These are phyloP conservation scores for Limonium bicolor DNA, from an alignment of 148 eudicot genomes.

Conservation along the genomic window DNA sequence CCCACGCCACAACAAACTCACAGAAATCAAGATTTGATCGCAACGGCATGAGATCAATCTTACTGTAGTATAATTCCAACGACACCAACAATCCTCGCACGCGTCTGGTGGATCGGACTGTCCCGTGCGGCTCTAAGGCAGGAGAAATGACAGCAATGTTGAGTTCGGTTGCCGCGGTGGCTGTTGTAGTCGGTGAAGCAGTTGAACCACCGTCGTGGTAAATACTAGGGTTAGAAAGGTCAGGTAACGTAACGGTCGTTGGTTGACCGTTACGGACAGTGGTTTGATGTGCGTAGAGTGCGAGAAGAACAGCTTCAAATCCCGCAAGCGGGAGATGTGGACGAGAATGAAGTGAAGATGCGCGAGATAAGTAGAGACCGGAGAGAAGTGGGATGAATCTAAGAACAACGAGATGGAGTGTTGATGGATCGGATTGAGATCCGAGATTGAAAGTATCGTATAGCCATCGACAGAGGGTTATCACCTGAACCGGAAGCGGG, in stretches of 20 bases:
- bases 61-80: slow-evolving; percentile 38
- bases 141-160: slow-evolving; percentile 54
- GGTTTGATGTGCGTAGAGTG: slow-evolving; percentile 65
- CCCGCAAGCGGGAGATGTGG: slow-evolving; percentile 47
- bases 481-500: slow-evolving; percentile 74
- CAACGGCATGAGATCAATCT: slow-evolving; percentile 39
- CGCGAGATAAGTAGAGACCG: slow-evolving; percentile 58
- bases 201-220: slow-evolving; percentile 87
- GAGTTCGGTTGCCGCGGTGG: slow-evolving; percentile 30
- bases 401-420: slow-evolving; percentile 62
- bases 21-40: slow-evolving; percentile 66
- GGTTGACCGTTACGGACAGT: slow-evolving; percentile 39
- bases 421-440: slow-evolving; percentile 44
- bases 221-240: slow-evolving; percentile 58
- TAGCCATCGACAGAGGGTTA: slow-evolving; percentile 79
- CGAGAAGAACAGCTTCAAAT: slow-evolving; percentile 67
- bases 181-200: neutral
- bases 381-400: slow-evolving; percentile 53
- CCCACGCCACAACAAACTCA: slow-evolving; percentile 45
- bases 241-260: slow-evolving; percentile 40
- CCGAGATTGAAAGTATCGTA: slow-evolving; percentile 89
- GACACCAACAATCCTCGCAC: slow-evolving; percentile 77
- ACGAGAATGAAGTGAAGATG: slow-evolving; percentile 15
- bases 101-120: slow-evolving; percentile 55
- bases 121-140: slow-evolving; percentile 61